A percentile compares a stretch with the other conserved stretches of the same genome.
Evolutionary conservation across 225 moss, liverwort and hornwort species (phyloP).

Genomic region (Asterella californica): DNA sequence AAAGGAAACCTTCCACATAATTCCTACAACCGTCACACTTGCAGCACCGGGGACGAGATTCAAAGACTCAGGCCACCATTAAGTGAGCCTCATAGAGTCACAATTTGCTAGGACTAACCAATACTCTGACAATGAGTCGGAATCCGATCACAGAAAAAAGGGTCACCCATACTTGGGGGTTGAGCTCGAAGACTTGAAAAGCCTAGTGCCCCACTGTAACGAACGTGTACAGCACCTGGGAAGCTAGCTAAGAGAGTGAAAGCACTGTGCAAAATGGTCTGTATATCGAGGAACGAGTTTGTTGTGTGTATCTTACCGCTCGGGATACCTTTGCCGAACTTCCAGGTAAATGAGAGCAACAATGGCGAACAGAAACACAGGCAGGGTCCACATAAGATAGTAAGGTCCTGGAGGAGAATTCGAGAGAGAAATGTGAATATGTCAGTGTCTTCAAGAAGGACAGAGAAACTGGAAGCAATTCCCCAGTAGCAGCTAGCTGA

Average conservation of each 20-base stretch:
- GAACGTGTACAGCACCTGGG: neutral
- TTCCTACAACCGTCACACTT: too few species aligned
- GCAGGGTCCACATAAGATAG: conserved; percentile 50
- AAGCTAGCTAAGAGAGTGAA: neutral
- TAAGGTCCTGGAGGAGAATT: conserved; percentile 15
- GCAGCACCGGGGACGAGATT: too few species aligned
- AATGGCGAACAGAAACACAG: conserved; percentile 49
- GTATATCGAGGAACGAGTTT: neutral
- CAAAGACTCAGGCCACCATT: too few species aligned
- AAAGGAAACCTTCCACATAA: too few species aligned
- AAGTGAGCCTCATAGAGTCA: too few species aligned
- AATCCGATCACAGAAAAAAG: neutral
- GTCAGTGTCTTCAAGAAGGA: neutral
- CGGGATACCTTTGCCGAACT: conserved; percentile 28
- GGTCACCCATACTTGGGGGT: too few species aligned
- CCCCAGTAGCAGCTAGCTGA: too few species aligned
- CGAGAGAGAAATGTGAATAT: neutral
- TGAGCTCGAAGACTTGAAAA: neutral
- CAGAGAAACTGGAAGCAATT: too few species aligned
- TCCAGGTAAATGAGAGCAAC: conserved; percentile 50
- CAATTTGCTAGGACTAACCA: too few species aligned
- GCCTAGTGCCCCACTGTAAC: neutral
- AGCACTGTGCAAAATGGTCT: neutral
- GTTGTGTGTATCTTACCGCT: conserved; percentile 21
- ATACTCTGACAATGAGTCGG: neutral